Percentiles rank a stretch among this genome's conserved stretches.
phyloP scores from a whole-genome alignment of 352 stramenopile species.

The Phytophthora litchii region DNA sequence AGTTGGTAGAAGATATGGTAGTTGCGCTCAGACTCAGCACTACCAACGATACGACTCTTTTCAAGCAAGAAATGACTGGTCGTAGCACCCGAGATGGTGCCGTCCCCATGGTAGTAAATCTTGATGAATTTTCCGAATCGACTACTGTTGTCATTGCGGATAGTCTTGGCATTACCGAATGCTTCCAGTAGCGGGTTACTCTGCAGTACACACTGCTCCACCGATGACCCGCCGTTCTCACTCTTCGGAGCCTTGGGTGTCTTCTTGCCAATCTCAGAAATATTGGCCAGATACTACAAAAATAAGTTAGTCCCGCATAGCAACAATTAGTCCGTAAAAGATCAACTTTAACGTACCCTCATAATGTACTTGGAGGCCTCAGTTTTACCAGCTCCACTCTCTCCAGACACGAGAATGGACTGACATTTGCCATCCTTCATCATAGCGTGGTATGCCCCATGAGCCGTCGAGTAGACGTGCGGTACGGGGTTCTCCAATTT shows the following conservation, averaged over 20 bases:
- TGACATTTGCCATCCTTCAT: constrained; percentile 83
- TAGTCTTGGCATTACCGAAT: constrained; percentile 94
- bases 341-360: constrained; percentile 52
- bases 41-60: constrained; percentile 96
- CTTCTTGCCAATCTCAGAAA: constrained; percentile 89
- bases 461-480: constrained; percentile 86
- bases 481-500: constrained; percentile 88
- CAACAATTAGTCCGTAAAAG: neutral
- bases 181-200: constrained; percentile 93
- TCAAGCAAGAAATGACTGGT: constrained; percentile 98
- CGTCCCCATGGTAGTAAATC: constrained; percentile 93
- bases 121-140: constrained; percentile 97
- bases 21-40: constrained; percentile 94
- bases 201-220: constrained; percentile 92
- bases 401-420: constrained; percentile 87
- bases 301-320: constrained; percentile 10
- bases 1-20: constrained; percentile 99
- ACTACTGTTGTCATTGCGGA: constrained; percentile 96
- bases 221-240: constrained; percentile 60
- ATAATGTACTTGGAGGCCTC: constrained; percentile 93
- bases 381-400: constrained; percentile 89
- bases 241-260: constrained; percentile 71
- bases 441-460: constrained; percentile 84
- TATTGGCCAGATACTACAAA: constrained; percentile 86
- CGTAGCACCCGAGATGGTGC: constrained; percentile 91